phyloP scores from a whole-genome alignment of 257 asterid species.

The Penstemon eatonii region DNA sequence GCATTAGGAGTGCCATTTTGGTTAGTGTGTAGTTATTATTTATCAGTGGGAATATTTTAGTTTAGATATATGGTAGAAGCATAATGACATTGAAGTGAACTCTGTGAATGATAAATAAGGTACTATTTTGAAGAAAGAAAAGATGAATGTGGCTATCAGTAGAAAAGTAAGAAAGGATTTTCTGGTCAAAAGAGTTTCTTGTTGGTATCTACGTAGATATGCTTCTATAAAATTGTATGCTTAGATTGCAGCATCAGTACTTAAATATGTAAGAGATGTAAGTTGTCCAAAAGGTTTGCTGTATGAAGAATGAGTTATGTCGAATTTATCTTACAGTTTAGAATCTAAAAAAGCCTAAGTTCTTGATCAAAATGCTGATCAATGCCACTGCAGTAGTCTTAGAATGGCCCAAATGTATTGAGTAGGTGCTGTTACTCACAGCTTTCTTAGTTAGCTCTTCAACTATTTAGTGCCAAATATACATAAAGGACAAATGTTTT shows the following conservation, averaged over 20 bases:
- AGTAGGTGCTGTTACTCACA: background rate
- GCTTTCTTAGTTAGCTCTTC: slow-evolving; percentile 1
- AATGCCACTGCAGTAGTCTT: background rate
- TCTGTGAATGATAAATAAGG: slow-evolving; percentile 6
- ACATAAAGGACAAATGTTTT: no score
- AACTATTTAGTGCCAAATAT: background rate
- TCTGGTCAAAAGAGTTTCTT: background rate
- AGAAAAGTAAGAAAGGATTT: background rate
- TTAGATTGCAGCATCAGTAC: background rate
- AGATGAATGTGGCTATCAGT: background rate
- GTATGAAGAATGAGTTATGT: background rate
- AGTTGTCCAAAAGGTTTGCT: no score
- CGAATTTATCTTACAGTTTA: background rate
- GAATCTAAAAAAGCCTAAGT: background rate
- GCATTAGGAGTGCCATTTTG: background rate
- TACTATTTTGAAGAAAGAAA: slow-evolving; percentile 5
- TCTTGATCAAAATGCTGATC: background rate
- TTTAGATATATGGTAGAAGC: background rate
- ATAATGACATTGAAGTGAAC: background rate
- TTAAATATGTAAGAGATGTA: background rate
- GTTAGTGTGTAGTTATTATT: no score
- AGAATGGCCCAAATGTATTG: background rate
- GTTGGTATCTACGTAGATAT: background rate
- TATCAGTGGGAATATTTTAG: background rate
- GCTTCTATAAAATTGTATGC: background rate